A percentile compares a stretch with the other conserved stretches of the same genome.
Evolutionary conservation across 805 yeast genomes (phyloP).

Genomic region (Wickerhamomyces chambardii): DNA sequence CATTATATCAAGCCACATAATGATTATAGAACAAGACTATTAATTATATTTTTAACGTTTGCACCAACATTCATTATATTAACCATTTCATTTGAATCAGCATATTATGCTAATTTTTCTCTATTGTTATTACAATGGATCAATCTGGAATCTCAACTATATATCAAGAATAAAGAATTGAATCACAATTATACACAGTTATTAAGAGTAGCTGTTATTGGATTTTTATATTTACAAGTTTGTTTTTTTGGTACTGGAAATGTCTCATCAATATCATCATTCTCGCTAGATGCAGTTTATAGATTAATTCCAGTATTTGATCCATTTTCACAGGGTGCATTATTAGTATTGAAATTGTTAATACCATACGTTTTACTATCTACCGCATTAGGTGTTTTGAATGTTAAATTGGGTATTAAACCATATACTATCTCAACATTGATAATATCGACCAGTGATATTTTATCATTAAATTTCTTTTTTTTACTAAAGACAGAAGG

Average conservation of each 20-base stretch:
- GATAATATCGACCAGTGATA: slow-evolving; percentile 84
- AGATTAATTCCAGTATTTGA: slow-evolving; percentile 87
- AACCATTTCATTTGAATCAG: slow-evolving; percentile 85
- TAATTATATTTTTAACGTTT: slow-evolving; percentile 74
- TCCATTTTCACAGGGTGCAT: slow-evolving; percentile 95
- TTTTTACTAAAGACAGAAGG: slow-evolving; percentile 90
- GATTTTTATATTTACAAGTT: slow-evolving; percentile 84
- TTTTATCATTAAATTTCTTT: slow-evolving; percentile 86
- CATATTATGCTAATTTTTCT: slow-evolving; percentile 78
- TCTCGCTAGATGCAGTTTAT: slow-evolving; percentile 88
- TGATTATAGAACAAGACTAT: slow-evolving; percentile 68
- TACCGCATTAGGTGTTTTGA: slow-evolving; percentile 81
- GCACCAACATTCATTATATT: slow-evolving; percentile 83
- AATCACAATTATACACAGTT: slow-evolving; percentile 46
- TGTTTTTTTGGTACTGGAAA: slow-evolving; percentile 98
- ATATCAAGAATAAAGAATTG: slow-evolving; percentile 16
- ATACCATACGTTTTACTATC: slow-evolving; percentile 85
- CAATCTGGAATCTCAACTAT: slow-evolving; percentile 50
- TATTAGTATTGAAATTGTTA: slow-evolving; percentile 74
- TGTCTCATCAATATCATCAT: slow-evolving; percentile 88
- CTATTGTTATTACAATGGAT: slow-evolving; percentile 78
- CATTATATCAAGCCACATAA: slow-evolving; percentile 51
- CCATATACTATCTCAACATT: slow-evolving; percentile 80
- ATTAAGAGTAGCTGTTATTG: slow-evolving; percentile 72
- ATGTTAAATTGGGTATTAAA: slow-evolving; percentile 65